Evolutionary conservation across 2,329 filamentous ascomycete genomes (phyloP).

Genomic region (Ophiostoma sp.): DNA sequence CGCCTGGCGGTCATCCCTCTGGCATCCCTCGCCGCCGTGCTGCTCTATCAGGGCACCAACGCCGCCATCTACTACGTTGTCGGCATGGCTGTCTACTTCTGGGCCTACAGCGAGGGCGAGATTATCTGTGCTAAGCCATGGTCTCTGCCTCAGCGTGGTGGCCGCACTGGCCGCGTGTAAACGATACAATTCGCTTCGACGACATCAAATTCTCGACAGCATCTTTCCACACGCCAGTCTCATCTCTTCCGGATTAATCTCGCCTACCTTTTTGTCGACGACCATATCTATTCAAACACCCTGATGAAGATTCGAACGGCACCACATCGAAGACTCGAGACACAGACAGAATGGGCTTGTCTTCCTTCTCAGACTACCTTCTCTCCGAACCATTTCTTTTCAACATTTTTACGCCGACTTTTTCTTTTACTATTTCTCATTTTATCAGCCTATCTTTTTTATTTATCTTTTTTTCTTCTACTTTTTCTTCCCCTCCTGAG

Average conservation of each 20-base stretch:
- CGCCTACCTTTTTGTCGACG: not conserved
- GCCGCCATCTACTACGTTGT: slow-evolving; percentile 88
- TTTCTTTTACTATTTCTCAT: not conserved
- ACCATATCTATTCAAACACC: not conserved
- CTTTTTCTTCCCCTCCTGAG: not conserved
- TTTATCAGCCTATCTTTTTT: slow-evolving; percentile 3
- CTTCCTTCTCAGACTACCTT: not conserved
- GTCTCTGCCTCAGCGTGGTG: slow-evolving; percentile 62
- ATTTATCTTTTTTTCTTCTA: not conserved
- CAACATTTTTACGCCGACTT: not conserved
- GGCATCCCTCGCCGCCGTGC: slow-evolving; percentile 67
- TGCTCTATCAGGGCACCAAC: slow-evolving; percentile 92
- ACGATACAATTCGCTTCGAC: not conserved
- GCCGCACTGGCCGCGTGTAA: slow-evolving; percentile 25
- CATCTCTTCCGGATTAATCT: not conserved
- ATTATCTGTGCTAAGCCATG: slow-evolving; percentile 69
- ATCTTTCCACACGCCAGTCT: not conserved
- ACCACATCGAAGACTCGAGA: not conserved
- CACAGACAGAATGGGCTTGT: not conserved
- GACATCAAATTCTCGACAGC: not conserved
- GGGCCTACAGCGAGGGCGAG: slow-evolving; percentile 97
- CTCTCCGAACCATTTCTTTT: not conserved
- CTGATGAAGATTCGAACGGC: not conserved
- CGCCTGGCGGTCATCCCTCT: slow-evolving; percentile 81
- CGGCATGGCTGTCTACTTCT: slow-evolving; percentile 86